These are phyloP conservation scores for Candida alai DNA, from an alignment of 805 yeast genomes.

Conservation along the genomic window DNA sequence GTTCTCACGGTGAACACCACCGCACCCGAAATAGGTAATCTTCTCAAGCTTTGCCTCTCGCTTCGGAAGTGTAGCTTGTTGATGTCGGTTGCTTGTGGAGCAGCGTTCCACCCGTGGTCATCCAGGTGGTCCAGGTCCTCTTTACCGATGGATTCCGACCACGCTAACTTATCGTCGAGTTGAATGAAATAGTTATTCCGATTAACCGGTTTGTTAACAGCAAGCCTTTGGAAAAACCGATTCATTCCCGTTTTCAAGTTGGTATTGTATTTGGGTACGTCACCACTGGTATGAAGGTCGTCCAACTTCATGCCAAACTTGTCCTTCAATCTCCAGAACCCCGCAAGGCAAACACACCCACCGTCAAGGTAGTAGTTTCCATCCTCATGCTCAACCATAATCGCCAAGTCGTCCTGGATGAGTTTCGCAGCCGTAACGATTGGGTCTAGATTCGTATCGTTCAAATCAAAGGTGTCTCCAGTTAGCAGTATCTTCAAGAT, in stretches of 20 bases:
- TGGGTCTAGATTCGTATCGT: conserved; percentile 43
- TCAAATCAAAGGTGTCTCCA: conserved; percentile 44
- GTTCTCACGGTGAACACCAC: conserved; percentile 60
- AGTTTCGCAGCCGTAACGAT: conserved; percentile 53
- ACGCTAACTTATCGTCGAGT: conserved; percentile 57
- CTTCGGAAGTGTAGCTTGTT: conserved; percentile 53
- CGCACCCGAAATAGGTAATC: conserved; percentile 58
- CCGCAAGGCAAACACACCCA: conserved; percentile 63
- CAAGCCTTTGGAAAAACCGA: conserved; percentile 54
- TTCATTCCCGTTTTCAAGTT: conserved; percentile 63
- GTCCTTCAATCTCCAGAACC: conserved; percentile 66
- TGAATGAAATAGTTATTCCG: conserved; percentile 65
- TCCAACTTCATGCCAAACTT: conserved; percentile 53
- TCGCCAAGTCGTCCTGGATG: conserved; percentile 64
- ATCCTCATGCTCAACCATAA: conserved; percentile 56
- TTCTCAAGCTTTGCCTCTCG: conserved; percentile 60
- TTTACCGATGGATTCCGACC: conserved; percentile 63
- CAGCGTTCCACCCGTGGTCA: conserved; percentile 62
- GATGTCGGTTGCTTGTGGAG: conserved; percentile 44
- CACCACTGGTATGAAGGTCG: conserved; percentile 61
- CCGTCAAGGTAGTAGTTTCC: conserved; percentile 57
- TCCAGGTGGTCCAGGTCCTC: conserved; percentile 41
- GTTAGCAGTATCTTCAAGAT: conserved; percentile 53
- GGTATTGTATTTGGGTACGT: conserved; percentile 61
- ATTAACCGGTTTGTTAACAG: conserved; percentile 61